Percentiles rank a stretch among this genome's conserved stretches.
Evolutionary conservation across 2,329 filamentous ascomycete genomes (phyloP).

Genomic region (Didymella pomorum): DNA sequence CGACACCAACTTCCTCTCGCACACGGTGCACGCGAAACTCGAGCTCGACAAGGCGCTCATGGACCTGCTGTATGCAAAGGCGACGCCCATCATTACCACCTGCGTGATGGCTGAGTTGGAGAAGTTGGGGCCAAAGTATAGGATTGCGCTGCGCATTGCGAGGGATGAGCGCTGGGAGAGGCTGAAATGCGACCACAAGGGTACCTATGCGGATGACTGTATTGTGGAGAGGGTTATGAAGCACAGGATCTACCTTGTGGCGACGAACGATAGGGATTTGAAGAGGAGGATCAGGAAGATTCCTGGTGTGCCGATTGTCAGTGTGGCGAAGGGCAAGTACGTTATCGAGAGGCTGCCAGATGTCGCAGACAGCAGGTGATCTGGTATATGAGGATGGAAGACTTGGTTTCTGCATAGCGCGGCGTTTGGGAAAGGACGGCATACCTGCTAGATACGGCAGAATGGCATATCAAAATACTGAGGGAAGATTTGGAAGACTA

Average conservation of each 20-base stretch:
- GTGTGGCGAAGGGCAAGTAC: constrained; percentile 88
- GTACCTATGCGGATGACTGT: constrained; percentile 81
- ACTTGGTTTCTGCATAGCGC: constrained; percentile 20
- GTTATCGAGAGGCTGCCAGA: constrained; percentile 91
- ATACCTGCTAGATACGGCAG: background rate
- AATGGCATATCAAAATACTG: background rate
- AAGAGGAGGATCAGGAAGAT: constrained; percentile 87
- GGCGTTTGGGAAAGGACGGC: constrained; percentile 17
- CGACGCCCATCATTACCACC: constrained; percentile 84
- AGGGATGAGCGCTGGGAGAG: constrained; percentile 89
- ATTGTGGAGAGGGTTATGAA: constrained; percentile 54
- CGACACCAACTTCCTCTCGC: constrained; percentile 55
- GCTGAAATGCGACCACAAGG: constrained; percentile 88
- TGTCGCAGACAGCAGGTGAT: constrained; percentile 68
- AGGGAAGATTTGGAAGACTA: background rate
- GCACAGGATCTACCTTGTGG: constrained; percentile 57
- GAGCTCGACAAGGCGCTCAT: constrained; percentile 88
- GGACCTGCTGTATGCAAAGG: constrained; percentile 92
- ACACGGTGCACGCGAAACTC: constrained; percentile 90
- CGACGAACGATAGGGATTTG: constrained; percentile 63
- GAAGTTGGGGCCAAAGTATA: constrained; percentile 85
- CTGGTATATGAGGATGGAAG: background rate
- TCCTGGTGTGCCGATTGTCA: constrained; percentile 78
- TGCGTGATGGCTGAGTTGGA: constrained; percentile 83
- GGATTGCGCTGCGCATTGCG: constrained; percentile 84